A percentile compares a stretch with the other conserved stretches of the same genome.
These are phyloP conservation scores for Fusarium fujikuroi DNA, from an alignment of 2,329 filamentous ascomycete species.

Conservation along the genomic window DNA sequence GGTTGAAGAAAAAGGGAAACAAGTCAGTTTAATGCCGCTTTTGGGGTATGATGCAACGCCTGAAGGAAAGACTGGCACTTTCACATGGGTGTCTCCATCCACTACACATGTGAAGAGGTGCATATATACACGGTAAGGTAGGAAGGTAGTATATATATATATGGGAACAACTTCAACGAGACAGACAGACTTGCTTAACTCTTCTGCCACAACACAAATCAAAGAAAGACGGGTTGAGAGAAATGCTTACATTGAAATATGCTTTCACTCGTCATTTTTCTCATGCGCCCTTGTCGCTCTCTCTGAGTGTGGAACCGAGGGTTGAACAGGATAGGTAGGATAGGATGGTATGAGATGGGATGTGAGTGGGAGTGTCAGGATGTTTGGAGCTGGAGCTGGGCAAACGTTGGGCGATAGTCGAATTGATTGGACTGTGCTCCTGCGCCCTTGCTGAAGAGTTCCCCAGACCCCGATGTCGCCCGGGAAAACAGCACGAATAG, in stretches of 20 bases:
- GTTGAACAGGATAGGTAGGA: conserved; percentile 9
- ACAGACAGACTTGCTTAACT: not conserved
- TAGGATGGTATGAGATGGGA: conserved; percentile 1
- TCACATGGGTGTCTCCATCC: conserved; percentile 20
- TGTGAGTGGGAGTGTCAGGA: conserved; percentile 12
- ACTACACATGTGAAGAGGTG: conserved; percentile 15
- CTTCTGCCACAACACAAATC: conserved; percentile 17
- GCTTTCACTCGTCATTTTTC: conserved; percentile 45
- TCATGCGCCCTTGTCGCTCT: conserved; percentile 39
- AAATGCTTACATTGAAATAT: conserved; percentile 41
- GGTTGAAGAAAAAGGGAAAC: conserved; percentile 4
- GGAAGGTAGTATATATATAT: conserved; percentile 8
- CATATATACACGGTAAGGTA: conserved; percentile 11
- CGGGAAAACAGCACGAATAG: conserved; percentile 21
- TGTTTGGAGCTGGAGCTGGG: conserved; percentile 40
- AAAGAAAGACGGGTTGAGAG: conserved; percentile 16
- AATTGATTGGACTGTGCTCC: conserved; percentile 40
- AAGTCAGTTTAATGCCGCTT: conserved; percentile 63
- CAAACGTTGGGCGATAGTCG: conserved; percentile 29
- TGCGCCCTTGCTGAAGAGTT: conserved; percentile 15
- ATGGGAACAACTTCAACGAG: conserved; percentile 9
- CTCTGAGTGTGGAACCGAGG: conserved; percentile 40
- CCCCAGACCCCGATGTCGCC: conserved; percentile 35
- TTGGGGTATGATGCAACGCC: conserved; percentile 2
- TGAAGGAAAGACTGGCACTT: conserved; percentile 4